Evolutionary conservation across 805 yeast species (phyloP).

Genomic region (Kazachstania taianensis): DNA sequence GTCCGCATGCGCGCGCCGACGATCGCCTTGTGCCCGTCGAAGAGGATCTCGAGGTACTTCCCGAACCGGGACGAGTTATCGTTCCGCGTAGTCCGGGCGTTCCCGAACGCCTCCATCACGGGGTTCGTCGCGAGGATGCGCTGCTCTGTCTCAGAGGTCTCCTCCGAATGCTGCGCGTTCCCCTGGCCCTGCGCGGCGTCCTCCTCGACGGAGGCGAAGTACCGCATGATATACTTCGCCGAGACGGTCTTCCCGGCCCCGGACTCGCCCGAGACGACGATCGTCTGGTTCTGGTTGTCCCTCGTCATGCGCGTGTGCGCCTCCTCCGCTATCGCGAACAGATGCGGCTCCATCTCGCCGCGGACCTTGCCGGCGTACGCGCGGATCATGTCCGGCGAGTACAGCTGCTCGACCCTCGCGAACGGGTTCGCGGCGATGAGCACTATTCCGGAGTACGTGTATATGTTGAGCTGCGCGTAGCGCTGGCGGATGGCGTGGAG

Average conservation of each 20-base stretch:
- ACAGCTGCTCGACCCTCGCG: conserved; percentile 81
- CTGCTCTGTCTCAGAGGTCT: conserved; percentile 85
- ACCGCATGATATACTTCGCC: conserved; percentile 95
- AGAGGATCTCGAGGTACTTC: conserved; percentile 83
- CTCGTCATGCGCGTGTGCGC: conserved; percentile 91
- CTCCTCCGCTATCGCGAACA: conserved; percentile 95
- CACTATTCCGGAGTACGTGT: conserved; percentile 94
- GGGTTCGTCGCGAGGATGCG: conserved; percentile 95
- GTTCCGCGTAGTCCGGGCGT: conserved; percentile 86
- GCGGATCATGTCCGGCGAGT: conserved; percentile 86
- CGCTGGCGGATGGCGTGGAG: conserved; percentile 86
- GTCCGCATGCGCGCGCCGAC: conserved; percentile 94
- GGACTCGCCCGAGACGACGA: conserved; percentile 94
- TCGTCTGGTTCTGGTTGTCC: conserved; percentile 80
- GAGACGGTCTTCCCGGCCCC: conserved; percentile 98
- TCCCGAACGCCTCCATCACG: conserved; percentile 81
- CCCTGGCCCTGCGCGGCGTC: conserved; percentile 26
- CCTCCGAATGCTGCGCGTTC: conserved; percentile 35
- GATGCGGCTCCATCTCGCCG: conserved; percentile 94
- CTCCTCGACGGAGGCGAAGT: conserved; percentile 86
- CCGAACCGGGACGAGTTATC: conserved; percentile 94
- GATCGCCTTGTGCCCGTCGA: conserved; percentile 63
- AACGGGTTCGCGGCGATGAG: conserved; percentile 94
- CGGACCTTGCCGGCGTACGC: conserved; percentile 87
- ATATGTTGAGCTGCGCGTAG: conserved; percentile 80